phyloP scores from a whole-genome alignment of 2,329 filamentous ascomycete genomes.

The Alternaria metachromatica region DNA sequence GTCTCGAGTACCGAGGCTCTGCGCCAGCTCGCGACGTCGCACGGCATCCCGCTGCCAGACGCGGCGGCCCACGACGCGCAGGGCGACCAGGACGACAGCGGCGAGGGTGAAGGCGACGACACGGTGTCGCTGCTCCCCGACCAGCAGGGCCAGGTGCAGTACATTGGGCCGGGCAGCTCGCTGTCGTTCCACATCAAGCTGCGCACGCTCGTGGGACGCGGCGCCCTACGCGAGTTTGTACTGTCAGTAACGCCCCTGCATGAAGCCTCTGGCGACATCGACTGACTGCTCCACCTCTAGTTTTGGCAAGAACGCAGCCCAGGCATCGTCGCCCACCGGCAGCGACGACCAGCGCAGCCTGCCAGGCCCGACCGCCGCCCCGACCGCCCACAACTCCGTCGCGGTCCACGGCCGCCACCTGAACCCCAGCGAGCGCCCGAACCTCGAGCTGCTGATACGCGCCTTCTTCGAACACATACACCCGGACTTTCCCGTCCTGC shows the following conservation, averaged over 20 bases:
- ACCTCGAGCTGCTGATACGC: slow-evolving; percentile 46
- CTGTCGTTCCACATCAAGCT: slow-evolving; percentile 53
- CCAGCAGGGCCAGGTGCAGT: slow-evolving; percentile 55
- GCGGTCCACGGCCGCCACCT: slow-evolving; percentile 24
- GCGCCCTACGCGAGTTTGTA: slow-evolving; percentile 45
- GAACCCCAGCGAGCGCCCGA: slow-evolving; percentile 19
- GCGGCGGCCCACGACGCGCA: slow-evolving; percentile 20
- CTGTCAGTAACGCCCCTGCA: slow-evolving; percentile 19
- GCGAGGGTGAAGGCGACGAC: slow-evolving; percentile 43
- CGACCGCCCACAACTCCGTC: not conserved
- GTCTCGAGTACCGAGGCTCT: slow-evolving; percentile 52
- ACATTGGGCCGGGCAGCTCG: slow-evolving; percentile 53
- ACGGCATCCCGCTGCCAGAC: slow-evolving; percentile 51
- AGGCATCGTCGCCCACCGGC: slow-evolving; percentile 28
- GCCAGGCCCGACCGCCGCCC: slow-evolving; percentile 31
- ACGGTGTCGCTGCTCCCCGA: slow-evolving; percentile 48
- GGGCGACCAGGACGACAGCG: slow-evolving; percentile 24
- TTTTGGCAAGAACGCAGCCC: slow-evolving; percentile 52
- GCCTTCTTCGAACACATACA: slow-evolving; percentile 54
- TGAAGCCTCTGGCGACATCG: not conserved
- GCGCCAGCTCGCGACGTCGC: slow-evolving; percentile 47
- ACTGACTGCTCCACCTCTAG: not conserved
- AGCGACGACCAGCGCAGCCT: slow-evolving; percentile 14
- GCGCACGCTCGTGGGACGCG: slow-evolving; percentile 47
- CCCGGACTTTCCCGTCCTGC: slow-evolving; percentile 52